Conservation (phyloP, 306 rosid species). For the Castanea sativa region DNA sequence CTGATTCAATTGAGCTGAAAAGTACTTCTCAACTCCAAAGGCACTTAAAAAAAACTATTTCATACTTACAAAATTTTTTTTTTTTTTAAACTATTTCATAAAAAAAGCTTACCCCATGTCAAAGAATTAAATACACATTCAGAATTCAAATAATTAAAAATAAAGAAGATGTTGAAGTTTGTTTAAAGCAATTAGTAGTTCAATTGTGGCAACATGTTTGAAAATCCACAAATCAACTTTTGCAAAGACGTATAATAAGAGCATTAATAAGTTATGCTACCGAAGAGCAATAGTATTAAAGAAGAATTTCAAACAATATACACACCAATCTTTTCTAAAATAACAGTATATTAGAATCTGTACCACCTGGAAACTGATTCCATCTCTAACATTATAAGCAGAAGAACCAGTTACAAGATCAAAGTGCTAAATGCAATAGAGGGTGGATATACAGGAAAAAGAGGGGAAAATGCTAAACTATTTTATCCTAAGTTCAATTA, state of each 20-base stretch:
- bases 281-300: not conserved
- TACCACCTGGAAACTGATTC: not conserved
- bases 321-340: not conserved
- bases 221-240: not conserved
- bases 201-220: not conserved
- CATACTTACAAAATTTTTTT: not conserved
- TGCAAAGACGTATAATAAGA: not conserved
- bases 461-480: not conserved
- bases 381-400: not conserved
- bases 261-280: not conserved
- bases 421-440: not conserved
- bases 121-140: not conserved
- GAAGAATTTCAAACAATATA: not conserved
- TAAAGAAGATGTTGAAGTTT: no score
- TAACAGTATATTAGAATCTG: not conserved
- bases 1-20: not conserved
- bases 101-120: not conserved
- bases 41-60: not conserved
- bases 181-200: not conserved
- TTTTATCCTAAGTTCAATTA: slow-evolving; percentile 29
- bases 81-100: not conserved
- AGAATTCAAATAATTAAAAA: not conserved
- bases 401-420: not conserved
- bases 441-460: not conserved
- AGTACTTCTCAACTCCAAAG: not conserved